Evolutionary conservation across 148 eudicot species (phyloP).

Genomic region (Rhododendron griersonianum): DNA sequence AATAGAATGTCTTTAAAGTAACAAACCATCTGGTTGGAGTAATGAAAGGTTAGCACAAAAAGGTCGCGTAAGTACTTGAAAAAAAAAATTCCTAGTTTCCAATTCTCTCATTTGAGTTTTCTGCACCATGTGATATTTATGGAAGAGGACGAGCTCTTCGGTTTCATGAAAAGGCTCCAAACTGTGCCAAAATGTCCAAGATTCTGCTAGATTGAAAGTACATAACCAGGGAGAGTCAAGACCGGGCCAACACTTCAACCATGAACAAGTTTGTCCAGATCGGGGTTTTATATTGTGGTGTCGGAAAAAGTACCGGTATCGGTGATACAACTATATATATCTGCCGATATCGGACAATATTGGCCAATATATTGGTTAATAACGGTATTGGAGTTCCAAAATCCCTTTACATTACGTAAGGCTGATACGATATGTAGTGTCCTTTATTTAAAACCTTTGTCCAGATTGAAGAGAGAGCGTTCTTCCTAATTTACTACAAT

Average conservation of each 20-base stretch:
- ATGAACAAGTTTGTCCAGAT: neutral
- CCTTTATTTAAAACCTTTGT: neutral
- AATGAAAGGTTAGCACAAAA: neutral
- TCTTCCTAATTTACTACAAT: neutral
- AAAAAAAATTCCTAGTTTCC: neutral
- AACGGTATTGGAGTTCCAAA: neutral
- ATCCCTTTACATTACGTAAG: neutral
- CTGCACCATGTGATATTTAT: neutral
- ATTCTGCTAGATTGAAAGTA: no score
- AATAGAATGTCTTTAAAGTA: neutral
- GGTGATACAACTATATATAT: neutral
- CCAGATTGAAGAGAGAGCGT: neutral
- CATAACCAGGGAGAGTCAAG: no score
- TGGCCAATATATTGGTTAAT: neutral
- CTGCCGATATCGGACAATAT: neutral
- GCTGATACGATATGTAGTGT: neutral
- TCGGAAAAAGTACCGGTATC: neutral
- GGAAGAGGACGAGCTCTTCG: neutral
- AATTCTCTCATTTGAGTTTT: neutral
- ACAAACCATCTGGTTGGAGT: neutral
- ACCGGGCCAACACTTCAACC: no score
- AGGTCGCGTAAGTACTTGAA: neutral
- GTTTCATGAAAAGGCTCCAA: neutral
- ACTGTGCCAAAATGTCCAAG: neutral
- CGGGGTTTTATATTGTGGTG: neutral